phyloP scores from a whole-genome alignment of 139 green algal genomes.

The Coelastrella sp. region DNA sequence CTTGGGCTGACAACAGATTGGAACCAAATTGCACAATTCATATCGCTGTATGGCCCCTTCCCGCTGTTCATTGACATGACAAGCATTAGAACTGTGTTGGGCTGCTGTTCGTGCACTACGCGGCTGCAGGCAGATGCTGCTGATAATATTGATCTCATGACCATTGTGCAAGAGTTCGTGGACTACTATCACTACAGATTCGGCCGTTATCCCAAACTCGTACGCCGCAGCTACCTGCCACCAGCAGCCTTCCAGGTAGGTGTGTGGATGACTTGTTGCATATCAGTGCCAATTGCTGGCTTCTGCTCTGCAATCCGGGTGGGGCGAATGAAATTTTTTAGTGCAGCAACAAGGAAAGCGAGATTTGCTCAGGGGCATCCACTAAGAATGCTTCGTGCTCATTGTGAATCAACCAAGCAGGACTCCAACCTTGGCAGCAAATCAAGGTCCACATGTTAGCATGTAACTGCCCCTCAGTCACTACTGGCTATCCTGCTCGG shows the following conservation, averaged over 20 bases:
- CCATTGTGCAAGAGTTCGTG: conserved; percentile 61
- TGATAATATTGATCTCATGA: conserved; percentile 60
- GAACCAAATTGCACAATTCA: too few relatives aligned
- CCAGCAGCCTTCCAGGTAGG: not conserved
- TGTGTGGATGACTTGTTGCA: not conserved
- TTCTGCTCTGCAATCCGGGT: too few relatives aligned
- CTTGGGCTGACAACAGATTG: not conserved
- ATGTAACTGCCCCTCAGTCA: too few relatives aligned
- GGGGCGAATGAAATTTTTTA: too few relatives aligned
- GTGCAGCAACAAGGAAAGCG: too few relatives aligned
- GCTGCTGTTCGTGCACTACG: not conserved
- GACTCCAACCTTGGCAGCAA: too few relatives aligned
- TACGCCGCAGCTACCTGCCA: conserved; percentile 31
- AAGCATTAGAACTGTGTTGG: not conserved
- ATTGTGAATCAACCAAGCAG: too few relatives aligned
- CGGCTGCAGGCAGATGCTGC: conserved; percentile 51
- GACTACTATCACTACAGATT: conserved; percentile 59
- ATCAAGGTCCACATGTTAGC: too few relatives aligned
- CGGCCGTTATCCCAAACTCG: conserved; percentile 58
- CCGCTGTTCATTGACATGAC: not conserved
- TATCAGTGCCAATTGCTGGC: too few relatives aligned
- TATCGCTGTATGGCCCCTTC: not conserved
- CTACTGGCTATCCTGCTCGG: too few relatives aligned
- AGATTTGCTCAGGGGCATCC: too few relatives aligned
- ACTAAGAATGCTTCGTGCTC: too few relatives aligned